Conservation (phyloP, 148 eudicot species). For the Rhododendron simsii region DNA sequence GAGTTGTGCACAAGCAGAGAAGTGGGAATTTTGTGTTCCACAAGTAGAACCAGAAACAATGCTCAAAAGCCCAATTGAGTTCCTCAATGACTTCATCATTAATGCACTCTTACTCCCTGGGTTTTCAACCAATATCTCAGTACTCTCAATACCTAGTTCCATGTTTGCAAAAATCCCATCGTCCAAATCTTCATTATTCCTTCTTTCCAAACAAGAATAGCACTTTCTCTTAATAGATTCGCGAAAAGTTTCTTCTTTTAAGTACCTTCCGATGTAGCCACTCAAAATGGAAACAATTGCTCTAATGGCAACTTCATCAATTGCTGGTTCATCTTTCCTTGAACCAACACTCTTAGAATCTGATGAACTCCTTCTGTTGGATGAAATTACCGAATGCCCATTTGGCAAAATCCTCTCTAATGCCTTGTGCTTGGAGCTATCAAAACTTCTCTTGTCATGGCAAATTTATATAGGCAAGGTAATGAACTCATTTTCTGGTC, state of each 20-base stretch:
- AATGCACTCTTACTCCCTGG: slow-evolving; percentile 16
- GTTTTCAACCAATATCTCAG: slow-evolving; percentile 32
- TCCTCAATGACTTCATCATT: slow-evolving; percentile 19
- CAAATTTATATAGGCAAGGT: slow-evolving; percentile 45
- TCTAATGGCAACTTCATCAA: slow-evolving; percentile 35
- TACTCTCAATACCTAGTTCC: slow-evolving; percentile 35
- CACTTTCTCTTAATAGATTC: slow-evolving; percentile 20
- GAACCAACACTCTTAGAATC: slow-evolving; percentile 11
- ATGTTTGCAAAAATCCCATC: slow-evolving; percentile 22
- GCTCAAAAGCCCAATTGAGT: slow-evolving; percentile 29
- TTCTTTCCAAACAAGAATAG: slow-evolving; percentile 28
- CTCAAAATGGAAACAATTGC: slow-evolving; percentile 42
- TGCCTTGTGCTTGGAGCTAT: slow-evolving; percentile 7
- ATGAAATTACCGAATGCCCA: slow-evolving; percentile 28
- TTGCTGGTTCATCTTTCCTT: slow-evolving; percentile 29
- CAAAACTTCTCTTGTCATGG: slow-evolving; percentile 34
- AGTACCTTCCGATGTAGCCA: slow-evolving; percentile 32
- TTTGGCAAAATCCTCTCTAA: slow-evolving; percentile 14
- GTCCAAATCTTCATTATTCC: slow-evolving; percentile 14
- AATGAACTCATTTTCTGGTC: slow-evolving; percentile 19
- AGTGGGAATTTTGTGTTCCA: slow-evolving; percentile 23
- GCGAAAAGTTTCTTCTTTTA: slow-evolving; percentile 28
- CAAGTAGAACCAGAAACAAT: slow-evolving; percentile 28
- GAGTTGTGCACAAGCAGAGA: slow-evolving; percentile 49
- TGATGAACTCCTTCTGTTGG: slow-evolving; percentile 13